Percentiles rank a stretch among this genome's conserved stretches.
phyloP scores from a whole-genome alignment of 2,329 filamentous ascomycete species.

The Epichloe amarillans region DNA sequence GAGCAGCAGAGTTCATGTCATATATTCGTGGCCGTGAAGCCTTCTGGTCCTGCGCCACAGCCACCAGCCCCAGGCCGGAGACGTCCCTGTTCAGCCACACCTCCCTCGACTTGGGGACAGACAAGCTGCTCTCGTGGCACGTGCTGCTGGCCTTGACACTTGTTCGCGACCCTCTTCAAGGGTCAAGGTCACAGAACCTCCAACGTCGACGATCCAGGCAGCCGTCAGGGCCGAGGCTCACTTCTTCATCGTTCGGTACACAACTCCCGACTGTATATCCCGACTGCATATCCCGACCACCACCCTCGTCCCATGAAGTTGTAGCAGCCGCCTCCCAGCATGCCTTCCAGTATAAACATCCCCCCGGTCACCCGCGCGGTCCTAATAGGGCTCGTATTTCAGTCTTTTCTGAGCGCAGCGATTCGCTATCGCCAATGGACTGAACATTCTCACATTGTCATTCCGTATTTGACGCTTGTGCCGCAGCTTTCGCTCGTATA shows the following conservation, averaged over 20 bases:
- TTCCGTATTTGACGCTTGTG: constrained; percentile 79
- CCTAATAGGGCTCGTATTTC: constrained; percentile 58
- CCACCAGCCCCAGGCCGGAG: constrained; percentile 4
- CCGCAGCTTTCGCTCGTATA: constrained; percentile 74
- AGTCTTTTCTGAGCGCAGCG: constrained; percentile 71
- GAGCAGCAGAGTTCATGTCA: no score
- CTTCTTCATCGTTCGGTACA: not conserved
- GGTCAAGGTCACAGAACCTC: not conserved
- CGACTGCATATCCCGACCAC: not conserved
- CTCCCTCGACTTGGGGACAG: not conserved
- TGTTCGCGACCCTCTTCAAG: not conserved
- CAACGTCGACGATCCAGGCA: not conserved
- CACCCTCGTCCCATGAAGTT: not conserved
- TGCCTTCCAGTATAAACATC: constrained; percentile 80
- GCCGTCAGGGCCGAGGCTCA: not conserved
- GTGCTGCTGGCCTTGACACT: not conserved
- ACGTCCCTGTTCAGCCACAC: not conserved
- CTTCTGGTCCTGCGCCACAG: not conserved
- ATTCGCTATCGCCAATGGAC: constrained; percentile 62
- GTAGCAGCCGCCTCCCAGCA: constrained; percentile 18
- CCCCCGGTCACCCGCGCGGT: constrained; percentile 79
- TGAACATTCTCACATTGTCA: constrained; percentile 49
- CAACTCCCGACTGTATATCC: not conserved
- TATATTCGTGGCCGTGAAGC: no score
- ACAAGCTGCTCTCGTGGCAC: not conserved